phyloP scores from a whole-genome alignment of 805 yeast genomes.

The Yarrowia porcina region DNA sequence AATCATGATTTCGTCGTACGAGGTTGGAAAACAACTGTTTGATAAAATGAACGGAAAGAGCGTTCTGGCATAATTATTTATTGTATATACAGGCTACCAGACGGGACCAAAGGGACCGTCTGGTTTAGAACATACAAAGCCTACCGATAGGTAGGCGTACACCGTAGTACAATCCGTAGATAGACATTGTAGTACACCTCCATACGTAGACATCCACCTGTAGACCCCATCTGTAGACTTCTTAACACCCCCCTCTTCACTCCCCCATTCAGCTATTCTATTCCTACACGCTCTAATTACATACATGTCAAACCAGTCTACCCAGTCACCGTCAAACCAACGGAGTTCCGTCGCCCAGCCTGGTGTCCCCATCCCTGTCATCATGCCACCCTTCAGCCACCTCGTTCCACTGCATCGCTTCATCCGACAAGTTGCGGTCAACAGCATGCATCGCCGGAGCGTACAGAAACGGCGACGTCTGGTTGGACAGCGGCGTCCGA shows the following conservation, averaged over 20 bases:
- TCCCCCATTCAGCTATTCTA: constrained; percentile 12
- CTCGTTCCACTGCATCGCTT: constrained; percentile 22
- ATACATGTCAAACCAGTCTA: neutral
- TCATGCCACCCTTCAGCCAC: constrained; percentile 21
- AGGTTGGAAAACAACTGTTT: constrained; percentile 69
- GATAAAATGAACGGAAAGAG: constrained; percentile 28
- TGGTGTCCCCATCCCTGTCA: neutral
- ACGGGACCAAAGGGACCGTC: too few relatives aligned
- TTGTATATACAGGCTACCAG: too few relatives aligned
- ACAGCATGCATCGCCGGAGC: constrained; percentile 14
- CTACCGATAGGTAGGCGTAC: too few relatives aligned
- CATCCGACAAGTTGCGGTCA: neutral
- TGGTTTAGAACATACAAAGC: too few relatives aligned
- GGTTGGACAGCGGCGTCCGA: constrained; percentile 7
- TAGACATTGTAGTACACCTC: too few relatives aligned
- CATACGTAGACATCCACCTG: too few relatives aligned
- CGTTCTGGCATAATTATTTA: constrained; percentile 16
- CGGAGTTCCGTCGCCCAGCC: neutral
- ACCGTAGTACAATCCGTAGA: neutral
- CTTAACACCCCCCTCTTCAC: too few relatives aligned
- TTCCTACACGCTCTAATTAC: neutral
- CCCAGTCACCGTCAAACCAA: neutral
- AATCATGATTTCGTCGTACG: constrained; percentile 95
- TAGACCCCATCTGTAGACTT: too few relatives aligned
- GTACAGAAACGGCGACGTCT: constrained; percentile 18